Evolutionary conservation across 176 grass and related monocot genomes (phyloP).

Genomic region (Aegilops longissima): DNA sequence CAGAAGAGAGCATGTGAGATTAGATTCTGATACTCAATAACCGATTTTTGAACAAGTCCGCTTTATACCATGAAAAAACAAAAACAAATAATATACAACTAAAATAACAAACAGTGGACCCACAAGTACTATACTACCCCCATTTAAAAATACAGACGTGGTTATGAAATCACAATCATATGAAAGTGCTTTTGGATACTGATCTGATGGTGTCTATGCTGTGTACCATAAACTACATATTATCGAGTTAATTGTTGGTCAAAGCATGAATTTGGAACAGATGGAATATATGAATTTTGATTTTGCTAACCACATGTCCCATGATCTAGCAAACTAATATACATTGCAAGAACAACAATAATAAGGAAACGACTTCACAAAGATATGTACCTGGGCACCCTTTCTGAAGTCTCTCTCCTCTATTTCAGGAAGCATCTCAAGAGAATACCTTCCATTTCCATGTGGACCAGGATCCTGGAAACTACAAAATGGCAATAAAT

Average conservation of each 20-base stretch:
- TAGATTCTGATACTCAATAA: constrained; percentile 12
- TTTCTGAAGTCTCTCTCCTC: constrained; percentile 88
- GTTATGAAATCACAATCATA: neutral
- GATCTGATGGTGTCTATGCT: too few species aligned
- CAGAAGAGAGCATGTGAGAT: constrained; percentile 11
- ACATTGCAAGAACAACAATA: neutral
- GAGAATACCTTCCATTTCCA: constrained; percentile 87
- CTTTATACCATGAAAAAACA: constrained; percentile 4
- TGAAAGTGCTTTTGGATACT: too few species aligned
- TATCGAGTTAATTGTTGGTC: neutral
- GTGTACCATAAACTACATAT: neutral
- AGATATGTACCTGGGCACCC: constrained; percentile 81
- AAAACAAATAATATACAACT: constrained; percentile 9
- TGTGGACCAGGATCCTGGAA: constrained; percentile 97
- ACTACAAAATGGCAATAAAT: constrained; percentile 52
- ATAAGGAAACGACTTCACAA: neutral
- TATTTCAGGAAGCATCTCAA: constrained; percentile 82
- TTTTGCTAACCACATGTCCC: too few species aligned
- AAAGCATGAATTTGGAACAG: neutral
- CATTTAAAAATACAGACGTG: neutral
- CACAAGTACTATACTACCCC: constrained; percentile 1
- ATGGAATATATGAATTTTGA: neutral
- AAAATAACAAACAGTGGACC: neutral
- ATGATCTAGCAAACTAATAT: constrained; percentile 8
- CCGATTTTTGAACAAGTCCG: neutral